Evolutionary conservation across 495 filamentous ascomycete species (phyloP), one percentile per base, ranked within the genome.

Genomic region (Penicillium cinerascens): DNA sequence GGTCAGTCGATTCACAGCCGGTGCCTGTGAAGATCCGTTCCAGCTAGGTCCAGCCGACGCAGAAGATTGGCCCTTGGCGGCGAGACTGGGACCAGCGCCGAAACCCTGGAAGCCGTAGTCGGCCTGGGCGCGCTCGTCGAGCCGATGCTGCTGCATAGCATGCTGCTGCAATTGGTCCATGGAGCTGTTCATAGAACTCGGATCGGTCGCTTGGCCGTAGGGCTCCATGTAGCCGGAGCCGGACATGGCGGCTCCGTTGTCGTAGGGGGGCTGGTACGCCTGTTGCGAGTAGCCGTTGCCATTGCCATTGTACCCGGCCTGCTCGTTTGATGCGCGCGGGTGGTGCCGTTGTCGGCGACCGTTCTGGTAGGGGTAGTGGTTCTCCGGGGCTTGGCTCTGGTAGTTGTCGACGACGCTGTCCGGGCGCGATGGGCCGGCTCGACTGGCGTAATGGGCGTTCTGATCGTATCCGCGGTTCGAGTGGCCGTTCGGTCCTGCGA

Each of bases 171-270:
- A 70, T 44, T 88, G 85, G 55, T 96, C 89, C 48, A 92, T 79
- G 4, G 89, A 95, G 71, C 88, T 95, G 70, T 95, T 95, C 52
- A 95, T 84, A 52, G 89, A 93, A 66, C 87, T 95, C 1, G 90
- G 91, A 56, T 96, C 89, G 27, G 89, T 95, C 39, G 85, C 86
- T 63, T 91, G 89, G n/a, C 83, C 86, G 59, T 79, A 83, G 15
- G 83, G 82, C 39, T 93, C 88, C 40, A 78, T 77, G 43, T 73
- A 82, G 43, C 62, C 61, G 44, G 82, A 86, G 29, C 84, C 87
- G 44, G 85, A 84, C 0, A 79, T 83, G 0, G 88, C 87, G 21
- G 86, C 83, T 16, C 91, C 83, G 6, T 90, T 95, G 63, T 96
- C 91, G 58, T 89, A 82, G 4, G 87, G 91, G 52, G 82, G 85